phyloP scores from a whole-genome alignment of 2,329 filamentous ascomycete species.

The Colletotrichum gigasporum region DNA sequence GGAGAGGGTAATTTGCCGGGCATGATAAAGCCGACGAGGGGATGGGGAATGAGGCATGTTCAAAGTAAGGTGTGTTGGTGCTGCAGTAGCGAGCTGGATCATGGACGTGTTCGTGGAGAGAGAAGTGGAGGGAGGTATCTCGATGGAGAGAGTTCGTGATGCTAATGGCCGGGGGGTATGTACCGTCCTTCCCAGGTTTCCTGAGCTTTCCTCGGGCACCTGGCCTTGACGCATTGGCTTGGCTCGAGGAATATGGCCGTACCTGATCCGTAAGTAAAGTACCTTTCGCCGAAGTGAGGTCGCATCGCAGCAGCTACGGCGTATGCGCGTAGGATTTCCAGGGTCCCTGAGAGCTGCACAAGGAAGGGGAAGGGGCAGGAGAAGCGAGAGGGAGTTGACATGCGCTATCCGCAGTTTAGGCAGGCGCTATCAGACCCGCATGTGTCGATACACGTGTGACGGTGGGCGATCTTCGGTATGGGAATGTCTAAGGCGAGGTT shows the following conservation, averaged over 20 bases:
- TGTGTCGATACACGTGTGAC: no score
- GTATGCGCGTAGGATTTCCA: slow-evolving; percentile 10
- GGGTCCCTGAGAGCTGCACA: slow-evolving; percentile 9
- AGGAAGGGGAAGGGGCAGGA: slow-evolving; percentile 8
- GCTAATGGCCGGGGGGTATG: background rate
- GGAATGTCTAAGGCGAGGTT: no score
- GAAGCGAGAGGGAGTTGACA: no score
- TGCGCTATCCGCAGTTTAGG: no score
- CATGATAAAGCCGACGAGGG: slow-evolving; percentile 8
- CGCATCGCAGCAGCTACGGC: no score
- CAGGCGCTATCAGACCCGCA: no score
- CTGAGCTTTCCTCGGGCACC: background rate
- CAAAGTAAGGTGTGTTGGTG: slow-evolving; percentile 1
- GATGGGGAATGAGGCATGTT: slow-evolving; percentile 12
- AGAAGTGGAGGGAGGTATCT: no score
- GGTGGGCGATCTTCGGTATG: no score
- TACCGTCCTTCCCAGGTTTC: no score
- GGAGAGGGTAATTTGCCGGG: slow-evolving; percentile 12
- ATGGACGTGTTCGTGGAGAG: slow-evolving; percentile 14
- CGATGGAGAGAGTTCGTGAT: slow-evolving; percentile 1
- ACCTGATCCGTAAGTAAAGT: no score
- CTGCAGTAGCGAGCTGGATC: background rate
- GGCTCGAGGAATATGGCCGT: background rate
- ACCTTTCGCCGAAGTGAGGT: no score
- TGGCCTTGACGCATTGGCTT: background rate